These are phyloP conservation scores for Nicotiana attenuata DNA, from an alignment of 257 asterid genomes.

Conservation along the genomic window DNA sequence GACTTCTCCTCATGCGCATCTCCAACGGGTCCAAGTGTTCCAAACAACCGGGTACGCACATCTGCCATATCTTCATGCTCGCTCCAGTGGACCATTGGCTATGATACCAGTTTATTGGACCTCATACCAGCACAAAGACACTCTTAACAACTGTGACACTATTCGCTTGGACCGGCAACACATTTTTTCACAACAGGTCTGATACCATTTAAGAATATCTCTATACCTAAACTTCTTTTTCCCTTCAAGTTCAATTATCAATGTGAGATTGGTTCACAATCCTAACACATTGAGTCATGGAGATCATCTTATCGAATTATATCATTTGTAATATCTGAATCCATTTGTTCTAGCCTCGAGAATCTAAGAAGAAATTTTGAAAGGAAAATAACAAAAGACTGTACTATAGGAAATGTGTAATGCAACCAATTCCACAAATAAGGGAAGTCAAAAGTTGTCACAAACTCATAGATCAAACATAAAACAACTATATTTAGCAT, in stretches of 20 bases:
- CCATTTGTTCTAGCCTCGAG: background rate
- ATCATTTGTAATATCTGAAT: background rate
- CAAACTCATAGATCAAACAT: background rate
- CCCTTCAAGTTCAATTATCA: background rate
- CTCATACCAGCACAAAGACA: background rate
- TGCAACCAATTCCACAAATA: background rate
- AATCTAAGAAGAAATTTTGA: background rate
- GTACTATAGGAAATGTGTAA: background rate
- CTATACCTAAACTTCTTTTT: background rate
- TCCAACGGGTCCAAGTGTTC: background rate
- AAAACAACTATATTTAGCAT: background rate
- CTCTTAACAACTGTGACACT: background rate
- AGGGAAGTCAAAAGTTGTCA: background rate
- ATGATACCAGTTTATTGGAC: background rate
- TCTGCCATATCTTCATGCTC: background rate
- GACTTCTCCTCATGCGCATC: background rate
- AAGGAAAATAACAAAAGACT: background rate
- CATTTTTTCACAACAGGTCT: background rate
- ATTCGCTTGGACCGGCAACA: background rate
- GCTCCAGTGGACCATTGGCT: background rate
- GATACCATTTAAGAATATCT: background rate
- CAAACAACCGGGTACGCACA: background rate
- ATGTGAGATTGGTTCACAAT: background rate
- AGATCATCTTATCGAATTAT: background rate
- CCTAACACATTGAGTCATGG: background rate